Evolutionary conservation across 2,329 filamentous ascomycete species (phyloP).

Genomic region (Monilinia fructigena): DNA sequence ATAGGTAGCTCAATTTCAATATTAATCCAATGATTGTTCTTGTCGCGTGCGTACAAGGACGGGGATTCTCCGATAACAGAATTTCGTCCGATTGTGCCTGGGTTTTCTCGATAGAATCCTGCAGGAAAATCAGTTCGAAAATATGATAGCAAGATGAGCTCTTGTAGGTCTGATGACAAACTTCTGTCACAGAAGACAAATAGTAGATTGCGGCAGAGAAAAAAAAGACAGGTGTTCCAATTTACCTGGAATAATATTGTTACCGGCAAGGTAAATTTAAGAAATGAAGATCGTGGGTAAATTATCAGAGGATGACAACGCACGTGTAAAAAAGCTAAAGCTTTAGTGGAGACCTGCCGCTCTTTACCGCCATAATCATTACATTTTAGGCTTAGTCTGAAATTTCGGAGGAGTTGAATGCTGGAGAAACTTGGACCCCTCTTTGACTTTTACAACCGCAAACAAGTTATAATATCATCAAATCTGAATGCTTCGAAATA

Average conservation of each 20-base stretch:
- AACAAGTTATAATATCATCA: background rate
- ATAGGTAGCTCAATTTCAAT: conserved; percentile 20
- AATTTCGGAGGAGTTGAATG: conserved; percentile 12
- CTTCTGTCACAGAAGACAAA: conserved; percentile 10
- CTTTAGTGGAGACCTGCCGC: conserved; percentile 15
- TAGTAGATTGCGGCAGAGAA: conserved; percentile 6
- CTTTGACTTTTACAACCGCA: conserved; percentile 7
- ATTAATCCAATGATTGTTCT: conserved; percentile 31
- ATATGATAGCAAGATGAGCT: conserved; percentile 7
- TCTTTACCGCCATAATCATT: background rate
- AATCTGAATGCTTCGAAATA: conserved; percentile 46
- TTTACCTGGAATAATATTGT: conserved; percentile 3
- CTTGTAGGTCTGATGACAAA: background rate
- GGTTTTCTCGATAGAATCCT: conserved; percentile 17
- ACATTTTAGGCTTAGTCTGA: background rate
- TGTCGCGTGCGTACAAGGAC: conserved; percentile 31
- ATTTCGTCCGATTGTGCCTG: conserved; percentile 15
- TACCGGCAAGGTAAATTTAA: conserved; percentile 8
- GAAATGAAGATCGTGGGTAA: conserved; percentile 20
- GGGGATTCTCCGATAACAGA: conserved; percentile 25
- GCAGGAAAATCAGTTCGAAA: conserved; percentile 5
- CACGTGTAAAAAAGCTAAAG: conserved; percentile 20
- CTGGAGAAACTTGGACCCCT: conserved; percentile 23
- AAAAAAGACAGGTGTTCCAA: conserved; percentile 8
- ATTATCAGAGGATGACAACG: conserved; percentile 13